phyloP scores from a whole-genome alignment of 2,329 filamentous ascomycete genomes.

The Trichoderma guizhouense region DNA sequence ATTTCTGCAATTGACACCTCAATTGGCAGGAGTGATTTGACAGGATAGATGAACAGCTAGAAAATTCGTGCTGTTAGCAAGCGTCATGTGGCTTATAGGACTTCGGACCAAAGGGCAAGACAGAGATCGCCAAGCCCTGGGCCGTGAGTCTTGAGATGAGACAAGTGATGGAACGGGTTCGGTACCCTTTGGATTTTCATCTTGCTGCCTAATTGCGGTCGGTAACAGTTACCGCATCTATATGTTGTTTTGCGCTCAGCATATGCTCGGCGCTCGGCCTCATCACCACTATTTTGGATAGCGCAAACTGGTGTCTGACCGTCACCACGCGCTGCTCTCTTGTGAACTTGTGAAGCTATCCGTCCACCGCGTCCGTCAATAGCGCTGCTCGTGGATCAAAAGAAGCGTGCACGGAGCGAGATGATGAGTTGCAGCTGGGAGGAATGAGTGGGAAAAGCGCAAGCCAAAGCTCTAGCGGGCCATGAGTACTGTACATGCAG shows the following conservation, averaged over 20 bases:
- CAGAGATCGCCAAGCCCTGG: background rate
- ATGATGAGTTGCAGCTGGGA: background rate
- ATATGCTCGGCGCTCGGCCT: background rate
- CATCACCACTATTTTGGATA: conserved; percentile 5
- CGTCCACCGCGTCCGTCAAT: background rate
- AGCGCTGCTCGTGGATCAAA: background rate
- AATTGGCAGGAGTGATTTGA: conserved; percentile 23
- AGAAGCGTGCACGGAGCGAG: background rate
- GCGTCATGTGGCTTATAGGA: background rate
- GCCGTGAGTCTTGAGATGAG: background rate
- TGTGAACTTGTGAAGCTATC: background rate
- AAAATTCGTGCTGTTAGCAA: background rate
- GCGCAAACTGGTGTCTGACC: background rate
- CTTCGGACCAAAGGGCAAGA: background rate
- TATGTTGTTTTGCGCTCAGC: background rate
- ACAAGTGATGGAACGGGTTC: background rate
- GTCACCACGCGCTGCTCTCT: background rate
- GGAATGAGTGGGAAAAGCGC: background rate
- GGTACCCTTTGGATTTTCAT: conserved; percentile 22
- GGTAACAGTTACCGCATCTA: background rate
- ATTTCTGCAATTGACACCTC: conserved; percentile 22
- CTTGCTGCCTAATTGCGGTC: background rate
- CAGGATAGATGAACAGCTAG: conserved; percentile 23
- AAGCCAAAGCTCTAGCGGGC: background rate
- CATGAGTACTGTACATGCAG: background rate